Percentiles rank a stretch among this genome's conserved stretches.
Evolutionary conservation across 352 stramenopile genomes (phyloP).

Genomic region (Phytophthora ramorum): DNA sequence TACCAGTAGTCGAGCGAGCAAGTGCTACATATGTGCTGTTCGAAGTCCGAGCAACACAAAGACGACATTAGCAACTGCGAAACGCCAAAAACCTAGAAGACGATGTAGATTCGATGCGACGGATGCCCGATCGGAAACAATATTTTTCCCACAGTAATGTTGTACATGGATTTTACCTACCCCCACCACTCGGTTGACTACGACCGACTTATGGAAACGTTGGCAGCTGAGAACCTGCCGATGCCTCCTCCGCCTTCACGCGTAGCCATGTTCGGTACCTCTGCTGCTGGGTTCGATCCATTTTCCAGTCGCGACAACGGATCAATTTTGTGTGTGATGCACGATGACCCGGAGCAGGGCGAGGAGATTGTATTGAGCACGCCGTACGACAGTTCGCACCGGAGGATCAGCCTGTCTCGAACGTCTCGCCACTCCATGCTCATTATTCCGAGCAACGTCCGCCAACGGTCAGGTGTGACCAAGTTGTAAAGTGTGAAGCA

Average conservation of each 20-base stretch:
- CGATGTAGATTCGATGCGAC: no score
- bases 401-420: conserved; percentile 11
- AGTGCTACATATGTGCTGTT: no score
- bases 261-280: conserved; percentile 73
- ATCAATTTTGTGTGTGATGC: conserved; percentile 57
- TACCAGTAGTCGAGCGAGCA: no score
- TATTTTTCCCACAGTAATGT: no score
- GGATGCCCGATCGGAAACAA: no score
- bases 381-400: neutral
- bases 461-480: neutral
- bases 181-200: conserved; percentile 77
- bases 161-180: no score
- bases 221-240: conserved; percentile 45
- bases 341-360: conserved; percentile 39
- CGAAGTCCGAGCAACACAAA: no score
- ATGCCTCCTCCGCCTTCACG: conserved; percentile 57
- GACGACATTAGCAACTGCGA: no score
- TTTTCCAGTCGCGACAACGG: conserved; percentile 46
- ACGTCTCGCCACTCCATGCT: conserved; percentile 2
- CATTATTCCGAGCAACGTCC: conserved; percentile 1
- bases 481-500: conserved; percentile 3
- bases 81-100: no score
- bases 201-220: conserved; percentile 45
- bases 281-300: conserved; percentile 47
- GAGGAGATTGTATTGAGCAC: conserved; percentile 6